Base-by-base conservation (phyloP, 2,329 filamentous ascomycete genomes). In the Ceratocystis lukuohia region DNA sequence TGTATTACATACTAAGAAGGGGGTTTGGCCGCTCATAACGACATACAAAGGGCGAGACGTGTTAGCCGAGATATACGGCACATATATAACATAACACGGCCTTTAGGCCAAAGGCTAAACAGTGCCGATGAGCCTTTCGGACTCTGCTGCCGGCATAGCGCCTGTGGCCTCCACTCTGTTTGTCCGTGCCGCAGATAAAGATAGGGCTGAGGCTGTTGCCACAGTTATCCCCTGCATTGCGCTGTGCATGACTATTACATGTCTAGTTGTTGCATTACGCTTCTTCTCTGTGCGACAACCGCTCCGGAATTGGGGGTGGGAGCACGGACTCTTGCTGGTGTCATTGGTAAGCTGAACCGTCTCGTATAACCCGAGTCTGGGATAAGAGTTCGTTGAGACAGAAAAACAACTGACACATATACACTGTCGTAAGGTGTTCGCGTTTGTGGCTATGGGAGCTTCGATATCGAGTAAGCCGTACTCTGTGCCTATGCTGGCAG, bases 301-400 rank as follows among this genome's bases (percentile, higher is more conserved):
- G 63, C 71, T 75, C 33, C 74, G 73, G 67, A 71, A 73, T 57
- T 71, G 75, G 65, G 73, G 72, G 61, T 61, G 70, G 22, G 75
- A 76, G 62, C 74, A 77, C 68, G 75, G 73, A 71, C 70, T 72
- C 25, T 73, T 75, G 59, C 48, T 76, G 17, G 67, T 72, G 15
- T 71, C 74, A 1, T 68, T 75, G 30, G 70, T 74, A 50, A 65
- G 62, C 65, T 50, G 48, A 15, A 22, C 37, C 37, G 37, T 41
- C 37, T 41, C 25, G 33, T 61, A n/a, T 61, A 17, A 17, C n/a
- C 48, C 48, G n/a, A 53, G 48, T 17, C 10, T 30, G 5, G 17
- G 44, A 30, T 17, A 20, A 1, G 7, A 20, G 33, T 44, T 10
- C 30, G 12, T 64, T 20, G 10, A 25, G 48, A 53, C n/a, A n/a